Evolutionary conservation across 2,329 filamentous ascomycete genomes (phyloP).

Genomic region (Alternaria angustiovoidea): DNA sequence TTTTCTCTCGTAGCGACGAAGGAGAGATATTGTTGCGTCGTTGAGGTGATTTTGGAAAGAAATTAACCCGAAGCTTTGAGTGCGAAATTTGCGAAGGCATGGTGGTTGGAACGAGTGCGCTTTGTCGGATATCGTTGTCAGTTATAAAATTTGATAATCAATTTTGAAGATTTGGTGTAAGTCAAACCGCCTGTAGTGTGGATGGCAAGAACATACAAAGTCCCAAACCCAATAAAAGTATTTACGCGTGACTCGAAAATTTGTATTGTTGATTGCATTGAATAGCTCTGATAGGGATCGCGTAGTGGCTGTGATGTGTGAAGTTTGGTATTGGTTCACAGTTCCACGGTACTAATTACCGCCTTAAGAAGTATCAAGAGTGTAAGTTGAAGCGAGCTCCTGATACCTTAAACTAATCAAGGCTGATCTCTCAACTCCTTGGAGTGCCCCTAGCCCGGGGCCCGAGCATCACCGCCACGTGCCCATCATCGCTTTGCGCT

Average conservation of each 20-base stretch:
- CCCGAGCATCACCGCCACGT: too few relatives aligned
- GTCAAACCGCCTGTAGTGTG: background rate
- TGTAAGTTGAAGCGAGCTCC: too few relatives aligned
- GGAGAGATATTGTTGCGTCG: background rate
- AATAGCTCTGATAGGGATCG: background rate
- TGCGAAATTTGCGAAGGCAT: slow-evolving; percentile 1
- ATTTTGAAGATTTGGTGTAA: background rate
- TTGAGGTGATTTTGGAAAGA: slow-evolving; percentile 11
- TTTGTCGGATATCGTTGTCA: background rate
- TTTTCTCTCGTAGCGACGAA: background rate
- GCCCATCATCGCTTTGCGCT: too few relatives aligned
- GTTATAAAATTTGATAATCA: background rate
- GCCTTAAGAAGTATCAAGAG: too few relatives aligned
- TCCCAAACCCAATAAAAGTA: too few relatives aligned
- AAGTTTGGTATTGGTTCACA: background rate
- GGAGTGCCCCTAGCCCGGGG: too few relatives aligned
- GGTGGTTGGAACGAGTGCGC: background rate
- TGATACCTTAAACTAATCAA: too few relatives aligned
- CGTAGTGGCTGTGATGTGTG: background rate
- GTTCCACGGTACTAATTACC: background rate
- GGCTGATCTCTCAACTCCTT: too few relatives aligned
- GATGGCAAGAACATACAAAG: background rate
- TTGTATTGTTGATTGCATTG: background rate
- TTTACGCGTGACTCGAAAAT: background rate
- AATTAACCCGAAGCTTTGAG: slow-evolving; percentile 10